Evolutionary conservation across 768 basidiomycete species (phyloP).

Genomic region (Daedaleopsis nitida): DNA sequence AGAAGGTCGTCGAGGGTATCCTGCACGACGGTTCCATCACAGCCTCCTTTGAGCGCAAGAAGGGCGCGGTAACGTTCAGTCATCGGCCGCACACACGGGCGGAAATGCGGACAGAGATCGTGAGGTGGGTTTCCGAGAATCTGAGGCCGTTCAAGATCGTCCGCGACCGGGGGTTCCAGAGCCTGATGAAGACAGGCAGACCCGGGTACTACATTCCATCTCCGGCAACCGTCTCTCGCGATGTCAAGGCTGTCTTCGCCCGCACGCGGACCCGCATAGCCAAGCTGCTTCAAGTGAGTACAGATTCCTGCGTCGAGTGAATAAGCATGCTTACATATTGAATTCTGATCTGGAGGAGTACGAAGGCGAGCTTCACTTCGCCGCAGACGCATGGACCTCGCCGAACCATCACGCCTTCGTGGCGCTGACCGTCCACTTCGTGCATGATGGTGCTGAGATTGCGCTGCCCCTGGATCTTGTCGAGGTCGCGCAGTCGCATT

Average conservation of each 20-base stretch:
- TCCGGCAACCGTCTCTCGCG: slow-evolving; percentile 32
- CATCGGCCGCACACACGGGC: slow-evolving; percentile 29
- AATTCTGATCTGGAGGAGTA: slow-evolving; percentile 22
- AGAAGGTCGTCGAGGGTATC: not conserved
- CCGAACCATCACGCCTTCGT: not conserved
- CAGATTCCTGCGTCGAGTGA: not conserved
- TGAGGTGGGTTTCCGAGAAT: slow-evolving; percentile 38
- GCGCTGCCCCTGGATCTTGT: not conserved
- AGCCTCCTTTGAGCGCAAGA: slow-evolving; percentile 28
- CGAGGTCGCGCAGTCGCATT: not conserved
- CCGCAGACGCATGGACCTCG: slow-evolving; percentile 17
- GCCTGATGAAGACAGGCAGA: slow-evolving; percentile 37
- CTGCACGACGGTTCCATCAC: slow-evolving; percentile 24
- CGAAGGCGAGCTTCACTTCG: slow-evolving; percentile 30
- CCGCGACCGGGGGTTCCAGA: slow-evolving; percentile 34
- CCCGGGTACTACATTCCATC: slow-evolving; percentile 39
- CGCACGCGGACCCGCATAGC: slow-evolving; percentile 23
- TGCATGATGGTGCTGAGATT: not conserved
- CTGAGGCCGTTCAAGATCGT: slow-evolving; percentile 37
- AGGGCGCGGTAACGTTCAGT: slow-evolving; percentile 35
- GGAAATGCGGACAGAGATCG: slow-evolving; percentile 35
- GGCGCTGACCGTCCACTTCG: not conserved
- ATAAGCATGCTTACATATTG: not conserved
- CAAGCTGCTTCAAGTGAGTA: slow-evolving; percentile 24
- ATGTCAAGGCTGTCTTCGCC: slow-evolving; percentile 34